phyloP scores from a whole-genome alignment of 75 land plant genomes.

The Picea glauca region DNA sequence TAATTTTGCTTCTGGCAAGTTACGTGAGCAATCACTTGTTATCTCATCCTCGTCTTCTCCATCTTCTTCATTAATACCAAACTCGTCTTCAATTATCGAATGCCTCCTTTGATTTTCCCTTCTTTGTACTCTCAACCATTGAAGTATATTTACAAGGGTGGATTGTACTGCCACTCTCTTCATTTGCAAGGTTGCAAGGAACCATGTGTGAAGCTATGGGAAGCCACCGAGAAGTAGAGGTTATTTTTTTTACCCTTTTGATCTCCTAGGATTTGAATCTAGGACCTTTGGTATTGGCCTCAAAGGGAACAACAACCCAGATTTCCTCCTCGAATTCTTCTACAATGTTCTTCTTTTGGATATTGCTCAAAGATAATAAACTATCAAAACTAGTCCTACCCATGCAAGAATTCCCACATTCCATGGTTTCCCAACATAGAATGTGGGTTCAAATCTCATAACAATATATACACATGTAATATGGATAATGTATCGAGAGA shows the following conservation, averaged over 20 bases:
- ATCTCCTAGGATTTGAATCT: neutral
- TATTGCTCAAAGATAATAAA: too few relatives aligned
- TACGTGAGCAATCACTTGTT: slow-evolving; percentile 37
- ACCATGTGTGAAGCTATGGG: slow-evolving; percentile 17
- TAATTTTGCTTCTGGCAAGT: slow-evolving; percentile 39
- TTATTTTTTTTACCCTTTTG: neutral
- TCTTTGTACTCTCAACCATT: slow-evolving; percentile 43
- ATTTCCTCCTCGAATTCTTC: slow-evolving; percentile 35
- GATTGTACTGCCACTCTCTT: slow-evolving; percentile 15
- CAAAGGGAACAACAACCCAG: slow-evolving; percentile 3
- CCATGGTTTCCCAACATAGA: too few relatives aligned
- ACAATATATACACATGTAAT: too few relatives aligned
- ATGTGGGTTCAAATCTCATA: too few relatives aligned
- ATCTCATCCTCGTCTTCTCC: slow-evolving; percentile 20
- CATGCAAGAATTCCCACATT: too few relatives aligned
- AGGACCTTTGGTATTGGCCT: neutral
- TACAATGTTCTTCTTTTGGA: neutral
- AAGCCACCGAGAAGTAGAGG: neutral
- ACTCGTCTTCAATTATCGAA: neutral
- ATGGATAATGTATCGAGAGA: too few relatives aligned
- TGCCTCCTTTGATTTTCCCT: neutral
- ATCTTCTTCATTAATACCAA: slow-evolving; percentile 13
- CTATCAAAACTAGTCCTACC: too few relatives aligned
- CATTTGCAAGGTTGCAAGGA: slow-evolving; percentile 7
- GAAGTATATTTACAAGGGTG: slow-evolving; percentile 46